Conservation (phyloP, 352 stramenopile species). For the Phytophthora constricta region DNA sequence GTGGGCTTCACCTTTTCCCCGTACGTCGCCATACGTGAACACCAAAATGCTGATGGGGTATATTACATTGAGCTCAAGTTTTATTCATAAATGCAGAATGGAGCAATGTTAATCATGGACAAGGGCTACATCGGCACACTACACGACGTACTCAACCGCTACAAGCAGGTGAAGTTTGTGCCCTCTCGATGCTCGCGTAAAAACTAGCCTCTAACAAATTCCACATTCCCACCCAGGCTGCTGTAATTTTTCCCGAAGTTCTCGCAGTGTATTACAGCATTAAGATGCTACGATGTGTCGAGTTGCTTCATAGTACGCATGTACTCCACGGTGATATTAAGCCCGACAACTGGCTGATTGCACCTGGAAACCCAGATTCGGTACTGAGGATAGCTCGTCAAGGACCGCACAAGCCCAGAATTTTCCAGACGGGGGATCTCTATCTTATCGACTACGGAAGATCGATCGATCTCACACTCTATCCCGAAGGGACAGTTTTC, state of each 20-base stretch:
- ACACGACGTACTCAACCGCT: slow-evolving; percentile 79
- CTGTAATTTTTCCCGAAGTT: slow-evolving; percentile 69
- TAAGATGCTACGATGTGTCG: slow-evolving; percentile 78
- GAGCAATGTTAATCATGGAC: slow-evolving; percentile 76
- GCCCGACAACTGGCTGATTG: slow-evolving; percentile 87
- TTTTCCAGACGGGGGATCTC: slow-evolving; percentile 53
- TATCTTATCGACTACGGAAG: slow-evolving; percentile 87
- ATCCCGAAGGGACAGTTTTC: slow-evolving; percentile 64
- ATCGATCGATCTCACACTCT: slow-evolving; percentile 76
- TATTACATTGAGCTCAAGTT: no score
- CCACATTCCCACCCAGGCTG: slow-evolving; percentile 36
- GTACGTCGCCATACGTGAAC: no score
- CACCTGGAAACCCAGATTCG: slow-evolving; percentile 29
- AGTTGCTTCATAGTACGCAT: slow-evolving; percentile 63
- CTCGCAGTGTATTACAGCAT: slow-evolving; percentile 81
- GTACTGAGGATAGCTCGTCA: slow-evolving; percentile 20
- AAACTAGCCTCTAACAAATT: slow-evolving; percentile 3
- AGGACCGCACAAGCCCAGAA: slow-evolving; percentile 12
- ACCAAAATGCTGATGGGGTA: no score
- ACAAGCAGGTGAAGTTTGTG: slow-evolving; percentile 64
- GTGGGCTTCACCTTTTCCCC: slow-evolving; percentile 65
- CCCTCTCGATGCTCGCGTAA: not conserved
- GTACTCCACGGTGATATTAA: slow-evolving; percentile 89
- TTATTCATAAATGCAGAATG: no score
- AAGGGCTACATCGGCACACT: slow-evolving; percentile 74